Evolutionary conservation across 2,329 filamentous ascomycete species (phyloP).

Genomic region (Ophiostoma ulmi): DNA sequence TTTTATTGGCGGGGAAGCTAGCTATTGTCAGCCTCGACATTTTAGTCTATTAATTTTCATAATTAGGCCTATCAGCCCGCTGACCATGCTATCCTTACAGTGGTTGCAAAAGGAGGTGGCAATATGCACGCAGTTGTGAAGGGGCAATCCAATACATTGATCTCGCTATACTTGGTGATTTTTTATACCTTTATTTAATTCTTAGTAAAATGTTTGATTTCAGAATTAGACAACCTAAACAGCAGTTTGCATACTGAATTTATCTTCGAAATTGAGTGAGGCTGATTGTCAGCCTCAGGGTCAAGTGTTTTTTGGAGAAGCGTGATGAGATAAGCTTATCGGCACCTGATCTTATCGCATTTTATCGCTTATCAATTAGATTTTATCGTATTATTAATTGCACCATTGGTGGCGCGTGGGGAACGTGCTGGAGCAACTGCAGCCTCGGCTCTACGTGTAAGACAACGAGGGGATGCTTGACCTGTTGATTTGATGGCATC

Average conservation of each 20-base stretch:
- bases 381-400: conserved; percentile 22
- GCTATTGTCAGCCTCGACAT: not conserved
- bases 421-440: not conserved
- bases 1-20: not conserved
- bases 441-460: conserved; percentile 12
- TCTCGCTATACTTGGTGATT: no score
- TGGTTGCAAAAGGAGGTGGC: conserved; percentile 8
- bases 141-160: not conserved
- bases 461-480: not conserved
- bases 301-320: not conserved
- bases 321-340: conserved; percentile 25
- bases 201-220: no score
- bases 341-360: conserved; percentile 25
- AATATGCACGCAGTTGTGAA: not conserved
- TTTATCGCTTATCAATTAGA: conserved; percentile 20
- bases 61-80: not conserved
- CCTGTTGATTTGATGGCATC: not conserved
- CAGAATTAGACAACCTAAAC: no score
- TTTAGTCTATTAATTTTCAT: conserved; percentile 1
- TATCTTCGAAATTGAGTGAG: not conserved
- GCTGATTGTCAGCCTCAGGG: conserved; percentile 5
- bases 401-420: conserved; percentile 3
- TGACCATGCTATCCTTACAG: not conserved
- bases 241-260: not conserved
- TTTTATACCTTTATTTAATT: no score